Percentiles rank a stretch among this genome's conserved stretches.
Conservation (phyloP, 2,329 filamentous ascomycete genomes). For the Colletotrichum chlorophyti region DNA sequence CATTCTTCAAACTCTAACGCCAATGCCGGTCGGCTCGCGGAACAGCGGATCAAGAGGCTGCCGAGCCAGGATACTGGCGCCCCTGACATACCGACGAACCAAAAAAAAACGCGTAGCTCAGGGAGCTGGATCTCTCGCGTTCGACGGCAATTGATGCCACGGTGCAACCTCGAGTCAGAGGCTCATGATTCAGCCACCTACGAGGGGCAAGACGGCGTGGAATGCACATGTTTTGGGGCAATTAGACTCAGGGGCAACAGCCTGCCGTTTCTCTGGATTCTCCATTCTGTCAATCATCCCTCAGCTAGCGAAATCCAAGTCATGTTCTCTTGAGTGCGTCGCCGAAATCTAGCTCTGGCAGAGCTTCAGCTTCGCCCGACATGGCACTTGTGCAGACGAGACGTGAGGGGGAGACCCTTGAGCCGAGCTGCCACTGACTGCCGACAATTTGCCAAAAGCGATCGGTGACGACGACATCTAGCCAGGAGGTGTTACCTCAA, state of each 20-base stretch:
- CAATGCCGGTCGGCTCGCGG: no score
- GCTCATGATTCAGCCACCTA: not conserved
- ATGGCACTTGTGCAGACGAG: no score
- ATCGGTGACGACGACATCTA: not conserved
- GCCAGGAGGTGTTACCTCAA: not conserved
- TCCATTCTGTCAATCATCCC: not conserved
- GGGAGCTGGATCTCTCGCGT: not conserved
- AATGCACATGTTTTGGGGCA: not conserved
- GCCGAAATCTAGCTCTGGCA: no score
- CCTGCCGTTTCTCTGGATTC: not conserved
- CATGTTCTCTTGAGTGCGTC: not conserved
- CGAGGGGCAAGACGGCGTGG: not conserved
- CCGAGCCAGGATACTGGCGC: not conserved
- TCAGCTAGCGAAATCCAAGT: not conserved
- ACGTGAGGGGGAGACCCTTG: not conserved
- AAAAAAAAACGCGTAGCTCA: not conserved
- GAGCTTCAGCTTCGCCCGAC: no score
- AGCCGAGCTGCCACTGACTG: not conserved
- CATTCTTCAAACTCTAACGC: not conserved
- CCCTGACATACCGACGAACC: constrained; percentile 1
- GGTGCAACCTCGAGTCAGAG: not conserved
- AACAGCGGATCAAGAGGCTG: not conserved
- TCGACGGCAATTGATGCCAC: not conserved
- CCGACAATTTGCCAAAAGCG: not conserved
- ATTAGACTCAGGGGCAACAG: not conserved